Conservation (phyloP, 2,329 filamentous ascomycete genomes). For the Trichoderma pleuroti region DNA sequence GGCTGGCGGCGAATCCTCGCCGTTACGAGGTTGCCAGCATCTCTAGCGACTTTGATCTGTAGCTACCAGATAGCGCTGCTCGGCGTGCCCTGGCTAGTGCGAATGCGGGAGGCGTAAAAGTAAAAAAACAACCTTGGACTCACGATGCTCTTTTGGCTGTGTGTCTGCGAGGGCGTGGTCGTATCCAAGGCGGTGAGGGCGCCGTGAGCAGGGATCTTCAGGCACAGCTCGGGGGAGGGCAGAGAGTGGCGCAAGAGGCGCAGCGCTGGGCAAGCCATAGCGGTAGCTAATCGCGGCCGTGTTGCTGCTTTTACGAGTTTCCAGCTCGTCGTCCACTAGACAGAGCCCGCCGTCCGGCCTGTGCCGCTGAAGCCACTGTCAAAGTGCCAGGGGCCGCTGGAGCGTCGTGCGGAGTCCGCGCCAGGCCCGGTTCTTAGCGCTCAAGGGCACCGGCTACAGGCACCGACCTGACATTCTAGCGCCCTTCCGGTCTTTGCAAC, state of each 20-base stretch:
- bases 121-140: background rate
- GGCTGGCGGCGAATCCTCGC: background rate
- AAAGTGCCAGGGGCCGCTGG: background rate
- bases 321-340: background rate
- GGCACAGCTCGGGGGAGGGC: constrained; percentile 3
- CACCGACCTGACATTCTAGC: constrained; percentile 1
- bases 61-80: constrained; percentile 14
- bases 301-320: constrained; percentile 14
- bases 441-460: background rate
- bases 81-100: constrained; percentile 13
- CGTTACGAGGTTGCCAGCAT: constrained; percentile 3
- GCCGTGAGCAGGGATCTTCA: constrained; percentile 3
- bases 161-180: background rate
- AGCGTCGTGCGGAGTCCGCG: background rate
- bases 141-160: background rate
- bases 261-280: constrained; percentile 6
- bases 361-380: constrained; percentile 10
- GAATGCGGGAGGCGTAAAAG: constrained; percentile 3
- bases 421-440: background rate
- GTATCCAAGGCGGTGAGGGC: constrained; percentile 15
- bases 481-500: background rate
- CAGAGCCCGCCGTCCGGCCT: background rate
- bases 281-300: constrained; percentile 13
- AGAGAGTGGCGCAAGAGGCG: constrained; percentile 7
- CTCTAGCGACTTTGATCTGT: constrained; percentile 11